Base-by-base conservation (phyloP, 2,329 filamentous ascomycete genomes). In the Plectosphaerella sp. region DNA sequence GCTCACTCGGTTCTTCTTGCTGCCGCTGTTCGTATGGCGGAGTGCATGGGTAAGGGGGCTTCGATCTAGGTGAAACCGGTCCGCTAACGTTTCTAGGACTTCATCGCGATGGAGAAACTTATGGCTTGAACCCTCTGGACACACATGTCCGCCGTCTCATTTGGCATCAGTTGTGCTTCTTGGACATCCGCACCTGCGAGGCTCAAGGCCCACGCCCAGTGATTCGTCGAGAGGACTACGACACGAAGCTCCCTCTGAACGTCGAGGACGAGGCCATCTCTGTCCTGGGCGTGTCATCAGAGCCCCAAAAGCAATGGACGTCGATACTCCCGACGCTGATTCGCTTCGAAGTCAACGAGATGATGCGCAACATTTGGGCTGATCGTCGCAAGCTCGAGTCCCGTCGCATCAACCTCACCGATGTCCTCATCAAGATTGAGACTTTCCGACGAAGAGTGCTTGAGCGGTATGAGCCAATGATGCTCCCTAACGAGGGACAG, bases 141-240 rank as follows among this genome's bases (percentile, higher is more conserved):
- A 84, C 83, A 1, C 87, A 91, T 50, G 75, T 90, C 3, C 81
- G 88, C 12, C 81, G 88, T 5, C 70, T 91, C 39, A 75, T 91
- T 35, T 91, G 88, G 88, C 85, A 90, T 63, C 87, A 91, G 60
- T 75, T 92, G 18, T 90, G 86, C 66, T 89, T 89, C 63, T 74
- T 92, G 9, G 88, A 91, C 63, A 79, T 90, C 52, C 77, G 87
- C 39, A 90, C 87, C 1, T 88, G 83, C 61, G 88, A 91, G 67
- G 82, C 84, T 1, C 87, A 89, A 56, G 88, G 87, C 0, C 88
- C 88, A 9, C 77, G 84, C 22, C 86, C 86, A 1, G 79, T 82
- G 49, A 89, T 91, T 50, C 79, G 86, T n/a, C 75, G 79, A 39
- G 87, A 89, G 20, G 87, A 91, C 60, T 91, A 86, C 64, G 87